Conservation (phyloP, 768 basidiomycete species). For the Lentinula detonsa region DNA sequence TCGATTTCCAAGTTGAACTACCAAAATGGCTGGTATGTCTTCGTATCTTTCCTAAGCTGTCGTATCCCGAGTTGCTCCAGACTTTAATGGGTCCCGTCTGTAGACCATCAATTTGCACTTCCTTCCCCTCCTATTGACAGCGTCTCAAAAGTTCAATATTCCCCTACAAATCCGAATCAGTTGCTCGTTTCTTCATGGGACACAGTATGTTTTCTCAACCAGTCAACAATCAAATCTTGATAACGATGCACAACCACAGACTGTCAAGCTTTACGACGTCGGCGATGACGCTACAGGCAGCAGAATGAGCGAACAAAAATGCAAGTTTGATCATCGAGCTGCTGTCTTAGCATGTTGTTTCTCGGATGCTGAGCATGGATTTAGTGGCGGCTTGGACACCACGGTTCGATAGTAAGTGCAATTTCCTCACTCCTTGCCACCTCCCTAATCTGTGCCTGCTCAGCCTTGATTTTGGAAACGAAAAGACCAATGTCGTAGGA, state of each 20-base stretch:
- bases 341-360: conserved; percentile 85
- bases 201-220: conserved; percentile 34
- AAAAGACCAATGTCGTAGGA: conserved; percentile 69
- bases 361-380: conserved; percentile 57
- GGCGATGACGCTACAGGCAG: conserved; percentile 44
- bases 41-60: background rate
- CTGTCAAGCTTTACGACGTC: conserved; percentile 46
- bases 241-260: conserved; percentile 15
- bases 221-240: conserved; percentile 1
- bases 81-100: background rate
- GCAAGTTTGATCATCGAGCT: conserved; percentile 86
- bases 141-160: conserved; percentile 75
- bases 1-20: background rate
- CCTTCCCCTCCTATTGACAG: conserved; percentile 80
- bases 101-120: conserved; percentile 25
- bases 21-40: conserved; percentile 4
- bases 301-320: conserved; percentile 57
- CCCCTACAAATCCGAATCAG: conserved; percentile 71
- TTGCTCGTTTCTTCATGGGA: conserved; percentile 92
- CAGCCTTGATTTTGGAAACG: conserved; percentile 74
- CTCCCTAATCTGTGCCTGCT: background rate
- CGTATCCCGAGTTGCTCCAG: background rate
- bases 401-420: conserved; percentile 72
- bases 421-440: background rate
- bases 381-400: conserved; percentile 84